phyloP scores from a whole-genome alignment of 116 monocot genomes.

The Phalaenopsis hybrid region DNA sequence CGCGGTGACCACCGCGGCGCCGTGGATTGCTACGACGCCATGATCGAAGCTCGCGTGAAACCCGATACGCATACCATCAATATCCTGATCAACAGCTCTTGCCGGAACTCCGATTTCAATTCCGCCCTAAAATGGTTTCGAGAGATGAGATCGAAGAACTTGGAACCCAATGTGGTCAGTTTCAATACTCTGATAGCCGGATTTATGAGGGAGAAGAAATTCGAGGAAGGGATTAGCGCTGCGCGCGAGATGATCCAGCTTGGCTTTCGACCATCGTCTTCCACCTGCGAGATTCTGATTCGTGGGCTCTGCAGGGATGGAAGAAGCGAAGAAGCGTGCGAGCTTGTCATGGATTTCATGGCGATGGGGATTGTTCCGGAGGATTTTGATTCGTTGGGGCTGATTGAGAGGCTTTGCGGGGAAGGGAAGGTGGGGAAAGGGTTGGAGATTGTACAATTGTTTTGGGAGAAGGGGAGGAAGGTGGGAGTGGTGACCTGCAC shows the following conservation, averaged over 20 bases:
- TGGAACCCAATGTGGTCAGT: constrained; percentile 59
- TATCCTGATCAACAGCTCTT: constrained; percentile 47
- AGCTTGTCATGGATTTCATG: constrained; percentile 45
- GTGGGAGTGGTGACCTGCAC: constrained; percentile 42
- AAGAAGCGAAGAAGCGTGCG: constrained; percentile 27
- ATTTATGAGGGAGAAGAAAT: constrained; percentile 42
- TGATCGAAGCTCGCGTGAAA: constrained; percentile 56
- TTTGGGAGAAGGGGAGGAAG: constrained; percentile 37
- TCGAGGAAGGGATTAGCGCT: constrained; percentile 49
- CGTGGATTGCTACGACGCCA: constrained; percentile 30
- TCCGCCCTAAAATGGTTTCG: constrained; percentile 45
- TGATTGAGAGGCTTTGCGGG: constrained; percentile 44
- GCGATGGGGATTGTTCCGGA: constrained; percentile 38
- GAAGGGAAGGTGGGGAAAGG: constrained; percentile 30
- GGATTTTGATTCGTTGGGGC: constrained; percentile 49
- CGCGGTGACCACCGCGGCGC: constrained; percentile 21
- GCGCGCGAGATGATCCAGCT: constrained; percentile 83
- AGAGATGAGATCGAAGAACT: constrained; percentile 44
- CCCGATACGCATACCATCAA: constrained; percentile 72
- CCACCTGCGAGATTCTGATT: constrained; percentile 71
- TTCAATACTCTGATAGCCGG: constrained; percentile 73
- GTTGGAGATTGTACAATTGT: constrained; percentile 29
- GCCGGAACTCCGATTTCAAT: constrained; percentile 27
- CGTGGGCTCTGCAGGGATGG: constrained; percentile 46
- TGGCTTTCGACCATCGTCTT: constrained; percentile 34